Evolutionary conservation across 768 basidiomycete genomes (phyloP).

Genomic region (Strobilomyces dryophilus): DNA sequence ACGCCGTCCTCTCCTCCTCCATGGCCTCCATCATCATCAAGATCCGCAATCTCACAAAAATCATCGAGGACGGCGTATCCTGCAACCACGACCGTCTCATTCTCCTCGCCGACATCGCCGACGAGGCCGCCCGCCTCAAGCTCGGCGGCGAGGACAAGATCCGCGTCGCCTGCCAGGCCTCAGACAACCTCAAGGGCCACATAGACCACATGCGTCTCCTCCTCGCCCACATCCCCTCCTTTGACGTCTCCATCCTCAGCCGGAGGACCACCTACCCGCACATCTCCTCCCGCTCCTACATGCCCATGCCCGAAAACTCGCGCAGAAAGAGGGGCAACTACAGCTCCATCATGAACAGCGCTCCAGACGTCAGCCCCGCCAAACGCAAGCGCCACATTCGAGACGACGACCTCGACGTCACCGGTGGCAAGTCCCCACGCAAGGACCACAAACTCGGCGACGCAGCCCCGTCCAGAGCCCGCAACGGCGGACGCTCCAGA

Average conservation of each 20-base stretch:
- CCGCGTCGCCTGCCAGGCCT: conserved; percentile 86
- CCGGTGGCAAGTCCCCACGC: conserved; percentile 53
- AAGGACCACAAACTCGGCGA: conserved; percentile 52
- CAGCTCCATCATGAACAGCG: conserved; percentile 48
- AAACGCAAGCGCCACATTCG: conserved; percentile 58
- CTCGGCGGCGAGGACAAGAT: conserved; percentile 98
- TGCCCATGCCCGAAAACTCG: conserved; percentile 68
- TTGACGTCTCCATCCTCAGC: conserved; percentile 53
- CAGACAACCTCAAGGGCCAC: conserved; percentile 77
- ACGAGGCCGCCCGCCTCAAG: conserved; percentile 87
- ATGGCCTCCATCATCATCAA: conserved; percentile 78
- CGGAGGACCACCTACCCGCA: conserved; percentile 73
- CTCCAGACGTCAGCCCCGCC: conserved; percentile 55
- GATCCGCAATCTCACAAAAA: conserved; percentile 66
- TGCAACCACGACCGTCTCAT: conserved; percentile 73
- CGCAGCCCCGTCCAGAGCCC: conserved; percentile 38
- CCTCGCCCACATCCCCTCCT: conserved; percentile 58
- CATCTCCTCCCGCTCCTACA: conserved; percentile 62
- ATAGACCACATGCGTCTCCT: conserved; percentile 57
- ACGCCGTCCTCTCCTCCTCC: conserved; percentile 91
- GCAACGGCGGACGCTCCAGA: conserved; percentile 53
- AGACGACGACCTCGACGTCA: conserved; percentile 62
- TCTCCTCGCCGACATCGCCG: conserved; percentile 89
- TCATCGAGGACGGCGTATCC: conserved; percentile 63
- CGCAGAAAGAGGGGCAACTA: conserved; percentile 55